Conservation (phyloP, 257 asterid genomes). For the Nemophila menziesii region DNA sequence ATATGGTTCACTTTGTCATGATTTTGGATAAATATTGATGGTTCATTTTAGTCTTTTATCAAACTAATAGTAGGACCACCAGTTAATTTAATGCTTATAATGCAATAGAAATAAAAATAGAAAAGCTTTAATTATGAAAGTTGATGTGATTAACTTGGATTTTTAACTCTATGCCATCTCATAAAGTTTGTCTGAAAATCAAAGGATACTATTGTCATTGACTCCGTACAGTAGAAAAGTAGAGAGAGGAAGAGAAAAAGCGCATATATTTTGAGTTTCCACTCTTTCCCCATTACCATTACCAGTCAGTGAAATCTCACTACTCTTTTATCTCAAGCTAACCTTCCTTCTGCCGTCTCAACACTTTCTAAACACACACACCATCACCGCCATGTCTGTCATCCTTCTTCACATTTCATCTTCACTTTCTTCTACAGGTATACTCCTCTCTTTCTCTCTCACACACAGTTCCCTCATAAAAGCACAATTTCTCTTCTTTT, state of each 20-base stretch:
- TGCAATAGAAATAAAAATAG: too few relatives aligned
- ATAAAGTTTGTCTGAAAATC: background rate
- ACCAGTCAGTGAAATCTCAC: background rate
- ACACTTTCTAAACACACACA: background rate
- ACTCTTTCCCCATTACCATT: background rate
- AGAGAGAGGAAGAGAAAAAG: background rate
- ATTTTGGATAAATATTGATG: too few relatives aligned
- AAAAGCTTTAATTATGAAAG: too few relatives aligned
- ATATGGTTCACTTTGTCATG: too few relatives aligned
- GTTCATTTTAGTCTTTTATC: too few relatives aligned
- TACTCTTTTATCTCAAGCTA: background rate
- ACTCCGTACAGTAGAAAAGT: background rate
- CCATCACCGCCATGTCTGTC: slow-evolving; percentile 12
- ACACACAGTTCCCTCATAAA: too few relatives aligned
- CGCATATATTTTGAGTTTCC: slow-evolving; percentile 1
- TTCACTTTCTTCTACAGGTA: slow-evolving; percentile 26
- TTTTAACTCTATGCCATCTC: background rate
- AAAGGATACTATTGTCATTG: background rate
- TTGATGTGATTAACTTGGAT: too few relatives aligned
- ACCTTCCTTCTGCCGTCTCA: background rate
- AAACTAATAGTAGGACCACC: too few relatives aligned
- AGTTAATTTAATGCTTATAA: too few relatives aligned
- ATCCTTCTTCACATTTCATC: slow-evolving; percentile 8
- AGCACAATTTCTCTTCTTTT: background rate
- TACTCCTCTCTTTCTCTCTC: background rate